Percentiles rank a stretch among this genome's conserved stretches.
phyloP scores from a whole-genome alignment of 495 filamentous ascomycete genomes.

The Astrocystis sublimbata region DNA sequence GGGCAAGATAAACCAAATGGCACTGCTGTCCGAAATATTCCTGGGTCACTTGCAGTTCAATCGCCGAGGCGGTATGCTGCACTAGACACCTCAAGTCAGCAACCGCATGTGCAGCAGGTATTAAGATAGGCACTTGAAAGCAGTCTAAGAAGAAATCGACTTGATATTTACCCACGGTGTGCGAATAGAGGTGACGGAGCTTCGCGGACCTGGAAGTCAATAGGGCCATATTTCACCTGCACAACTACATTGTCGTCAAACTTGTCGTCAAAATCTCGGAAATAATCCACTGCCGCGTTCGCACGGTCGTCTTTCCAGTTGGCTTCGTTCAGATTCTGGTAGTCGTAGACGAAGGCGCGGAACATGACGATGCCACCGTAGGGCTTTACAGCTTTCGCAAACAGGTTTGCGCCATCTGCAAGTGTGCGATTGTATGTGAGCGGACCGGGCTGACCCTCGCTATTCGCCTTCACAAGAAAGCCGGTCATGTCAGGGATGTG shows the following conservation, averaged over 20 bases:
- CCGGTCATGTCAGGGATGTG: constrained; percentile 67
- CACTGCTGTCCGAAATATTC: constrained; percentile 74
- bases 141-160: not conserved
- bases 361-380: constrained; percentile 71
- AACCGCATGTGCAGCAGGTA: not conserved
- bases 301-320: constrained; percentile 69
- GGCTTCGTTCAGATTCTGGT: constrained; percentile 49
- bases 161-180: constrained; percentile 31
- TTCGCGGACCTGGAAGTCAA: constrained; percentile 77
- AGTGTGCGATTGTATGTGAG: constrained; percentile 69
- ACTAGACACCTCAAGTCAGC: constrained; percentile 26
- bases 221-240: constrained; percentile 74
- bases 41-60: constrained; percentile 67
- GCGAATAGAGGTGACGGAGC: constrained; percentile 68
- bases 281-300: constrained; percentile 68
- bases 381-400: constrained; percentile 60
- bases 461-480: constrained; percentile 72
- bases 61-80: constrained; percentile 55
- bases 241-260: constrained; percentile 71
- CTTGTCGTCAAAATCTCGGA: constrained; percentile 62
- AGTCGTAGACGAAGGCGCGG: constrained; percentile 73
- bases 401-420: constrained; percentile 68
- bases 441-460: constrained; percentile 73
- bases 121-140: too few relatives aligned
- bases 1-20: constrained; percentile 66